These are phyloP conservation scores for Priceomyces carsonii DNA, from an alignment of 805 yeast species.

Conservation along the genomic window DNA sequence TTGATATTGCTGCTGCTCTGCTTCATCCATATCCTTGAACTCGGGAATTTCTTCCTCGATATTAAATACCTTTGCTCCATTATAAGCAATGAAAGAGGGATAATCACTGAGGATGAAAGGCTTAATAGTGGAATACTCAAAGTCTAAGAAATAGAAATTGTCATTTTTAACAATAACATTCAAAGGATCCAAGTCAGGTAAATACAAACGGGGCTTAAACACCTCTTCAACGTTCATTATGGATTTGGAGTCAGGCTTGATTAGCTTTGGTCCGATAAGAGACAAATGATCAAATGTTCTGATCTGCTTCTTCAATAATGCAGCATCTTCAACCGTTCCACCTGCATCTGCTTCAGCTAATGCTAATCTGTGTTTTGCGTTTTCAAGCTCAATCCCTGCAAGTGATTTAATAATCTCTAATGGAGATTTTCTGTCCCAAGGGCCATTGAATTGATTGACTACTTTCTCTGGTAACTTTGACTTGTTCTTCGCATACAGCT, in stretches of 20 bases:
- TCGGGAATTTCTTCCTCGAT: constrained; percentile 73
- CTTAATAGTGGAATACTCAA: constrained; percentile 77
- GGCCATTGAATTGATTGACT: constrained; percentile 63
- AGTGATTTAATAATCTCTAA: constrained; percentile 62
- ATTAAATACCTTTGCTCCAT: constrained; percentile 84
- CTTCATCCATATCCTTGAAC: constrained; percentile 63
- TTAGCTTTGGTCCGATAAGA: constrained; percentile 55
- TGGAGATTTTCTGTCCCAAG: constrained; percentile 66
- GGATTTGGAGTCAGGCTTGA: constrained; percentile 52
- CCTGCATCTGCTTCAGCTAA: constrained; percentile 56
- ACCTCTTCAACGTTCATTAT: constrained; percentile 65
- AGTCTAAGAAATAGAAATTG: constrained; percentile 64
- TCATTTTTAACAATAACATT: constrained; percentile 58
- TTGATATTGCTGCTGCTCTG: constrained; percentile 76
- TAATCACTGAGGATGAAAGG: constrained; percentile 79
- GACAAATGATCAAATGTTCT: constrained; percentile 63
- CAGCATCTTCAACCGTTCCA: constrained; percentile 42
- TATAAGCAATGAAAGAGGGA: constrained; percentile 83
- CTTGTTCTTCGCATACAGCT: constrained; percentile 72
- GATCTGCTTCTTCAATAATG: constrained; percentile 49
- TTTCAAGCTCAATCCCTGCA: constrained; percentile 67
- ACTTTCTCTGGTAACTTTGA: constrained; percentile 50
- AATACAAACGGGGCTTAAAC: constrained; percentile 68
- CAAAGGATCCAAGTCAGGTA: constrained; percentile 90
- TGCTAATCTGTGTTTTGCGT: constrained; percentile 52